Conservation (phyloP, 805 yeast genomes). For the Komagataella mondaviorum region DNA sequence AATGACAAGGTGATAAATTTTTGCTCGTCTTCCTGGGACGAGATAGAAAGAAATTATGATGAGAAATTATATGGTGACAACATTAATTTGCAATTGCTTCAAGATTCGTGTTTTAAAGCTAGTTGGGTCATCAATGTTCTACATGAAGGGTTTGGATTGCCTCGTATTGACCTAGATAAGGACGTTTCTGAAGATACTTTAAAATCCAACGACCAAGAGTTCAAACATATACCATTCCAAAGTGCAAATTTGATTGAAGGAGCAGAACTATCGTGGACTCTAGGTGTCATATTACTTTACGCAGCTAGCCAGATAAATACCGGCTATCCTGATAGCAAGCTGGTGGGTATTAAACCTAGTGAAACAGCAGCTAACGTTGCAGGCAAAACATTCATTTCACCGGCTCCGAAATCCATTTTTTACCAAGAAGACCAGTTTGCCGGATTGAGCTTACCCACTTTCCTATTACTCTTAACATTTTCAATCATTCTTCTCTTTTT, state of each 20-base stretch:
- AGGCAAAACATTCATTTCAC: constrained; percentile 16
- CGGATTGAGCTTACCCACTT: not conserved
- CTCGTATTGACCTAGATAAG: constrained; percentile 47
- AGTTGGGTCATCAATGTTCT: constrained; percentile 84
- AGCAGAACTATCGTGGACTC: constrained; percentile 86
- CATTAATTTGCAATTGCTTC: constrained; percentile 41
- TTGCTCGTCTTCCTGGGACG: constrained; percentile 67
- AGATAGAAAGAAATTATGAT: constrained; percentile 30
- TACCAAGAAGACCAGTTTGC: not conserved
- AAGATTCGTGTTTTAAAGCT: constrained; percentile 85
- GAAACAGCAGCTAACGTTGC: constrained; percentile 12
- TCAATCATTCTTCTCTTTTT: no score
- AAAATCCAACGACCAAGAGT: constrained; percentile 16
- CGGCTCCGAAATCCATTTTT: not conserved
- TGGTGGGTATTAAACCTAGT: constrained; percentile 27
- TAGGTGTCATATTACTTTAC: constrained; percentile 75
- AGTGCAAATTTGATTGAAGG: constrained; percentile 74
- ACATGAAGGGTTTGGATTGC: constrained; percentile 88
- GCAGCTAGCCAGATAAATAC: constrained; percentile 57
- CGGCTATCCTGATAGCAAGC: constrained; percentile 4
- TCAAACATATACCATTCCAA: constrained; percentile 51
- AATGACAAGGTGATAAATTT: constrained; percentile 53
- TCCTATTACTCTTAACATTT: not conserved
- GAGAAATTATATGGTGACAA: constrained; percentile 44
- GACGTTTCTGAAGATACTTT: constrained; percentile 12